Evolutionary conservation across 108 stramenopile species (phyloP).

Genomic region (Seminavis robusta): DNA sequence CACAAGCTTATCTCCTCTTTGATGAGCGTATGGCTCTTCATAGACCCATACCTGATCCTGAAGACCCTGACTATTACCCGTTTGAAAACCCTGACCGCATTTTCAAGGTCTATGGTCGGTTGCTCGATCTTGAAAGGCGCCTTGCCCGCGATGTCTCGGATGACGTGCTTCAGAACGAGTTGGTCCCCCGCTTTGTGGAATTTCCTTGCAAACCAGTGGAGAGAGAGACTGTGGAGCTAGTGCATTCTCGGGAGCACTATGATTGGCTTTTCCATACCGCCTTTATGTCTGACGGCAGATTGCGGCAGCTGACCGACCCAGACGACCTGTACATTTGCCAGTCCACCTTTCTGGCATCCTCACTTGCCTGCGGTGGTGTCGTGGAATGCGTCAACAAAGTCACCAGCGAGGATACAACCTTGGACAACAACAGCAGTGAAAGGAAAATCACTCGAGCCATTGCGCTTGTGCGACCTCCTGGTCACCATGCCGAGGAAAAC

Average conservation of each 20-base stretch:
- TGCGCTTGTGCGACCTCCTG: conserved; percentile 27
- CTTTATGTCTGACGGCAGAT: conserved; percentile 3
- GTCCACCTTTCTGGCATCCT: conserved; percentile 23
- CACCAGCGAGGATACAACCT: background rate
- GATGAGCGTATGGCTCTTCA: conserved; percentile 27
- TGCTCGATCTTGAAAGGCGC: background rate
- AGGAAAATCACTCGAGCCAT: background rate
- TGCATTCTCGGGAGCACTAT: conserved; percentile 20
- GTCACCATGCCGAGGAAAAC: conserved; percentile 20
- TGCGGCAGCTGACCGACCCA: background rate
- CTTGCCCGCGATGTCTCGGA: background rate
- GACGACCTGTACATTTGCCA: conserved; percentile 23
- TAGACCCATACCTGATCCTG: background rate
- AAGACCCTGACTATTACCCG: background rate
- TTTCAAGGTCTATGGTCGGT: background rate
- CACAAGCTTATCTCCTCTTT: conserved; percentile 16
- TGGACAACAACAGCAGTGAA: background rate
- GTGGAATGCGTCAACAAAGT: conserved; percentile 17
- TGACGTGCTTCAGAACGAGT: background rate
- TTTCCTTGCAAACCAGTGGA: conserved; percentile 8
- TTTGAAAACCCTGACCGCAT: background rate
- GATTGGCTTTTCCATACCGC: conserved; percentile 2
- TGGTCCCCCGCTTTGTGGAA: background rate
- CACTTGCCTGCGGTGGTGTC: conserved; percentile 22
- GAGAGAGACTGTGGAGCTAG: conserved; percentile 12